Percentiles rank a stretch among this genome's conserved stretches.
Conservation (phyloP, 495 filamentous ascomycete species). For the Daldinia childiae region DNA sequence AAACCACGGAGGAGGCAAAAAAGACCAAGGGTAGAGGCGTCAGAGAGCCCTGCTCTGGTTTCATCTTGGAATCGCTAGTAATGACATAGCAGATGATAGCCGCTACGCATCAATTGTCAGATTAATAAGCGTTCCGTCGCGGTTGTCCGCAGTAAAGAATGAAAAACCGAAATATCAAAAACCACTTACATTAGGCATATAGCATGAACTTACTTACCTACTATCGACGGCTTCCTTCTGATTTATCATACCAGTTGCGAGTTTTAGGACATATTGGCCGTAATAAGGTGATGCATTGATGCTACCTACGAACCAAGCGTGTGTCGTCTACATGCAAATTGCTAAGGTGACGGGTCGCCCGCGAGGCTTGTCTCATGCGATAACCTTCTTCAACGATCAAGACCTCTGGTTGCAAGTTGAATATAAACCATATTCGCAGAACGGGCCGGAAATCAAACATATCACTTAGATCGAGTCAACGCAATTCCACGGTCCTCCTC, state of each 20-base stretch:
- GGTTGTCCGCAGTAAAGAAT: background rate
- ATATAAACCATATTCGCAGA: background rate
- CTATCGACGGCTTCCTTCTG: background rate
- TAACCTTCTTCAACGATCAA: background rate
- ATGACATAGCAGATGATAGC: slow-evolving; percentile 62
- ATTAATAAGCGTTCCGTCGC: slow-evolving; percentile 56
- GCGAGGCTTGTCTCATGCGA: background rate
- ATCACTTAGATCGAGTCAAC: slow-evolving; percentile 26
- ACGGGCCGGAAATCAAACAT: background rate
- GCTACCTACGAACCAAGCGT: slow-evolving; percentile 22
- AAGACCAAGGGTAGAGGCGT: slow-evolving; percentile 56
- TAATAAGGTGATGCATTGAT: slow-evolving; percentile 28
- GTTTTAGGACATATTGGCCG: background rate
- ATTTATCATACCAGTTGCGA: slow-evolving; percentile 4
- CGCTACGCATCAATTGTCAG: slow-evolving; percentile 65
- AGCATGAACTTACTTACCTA: slow-evolving; percentile 17
- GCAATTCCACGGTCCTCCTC: slow-evolving; percentile 13
- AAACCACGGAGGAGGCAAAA: slow-evolving; percentile 50
- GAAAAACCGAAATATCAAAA: slow-evolving; percentile 6
- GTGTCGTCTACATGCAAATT: background rate
- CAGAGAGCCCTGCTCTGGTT: slow-evolving; percentile 67
- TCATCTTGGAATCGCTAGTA: slow-evolving; percentile 64
- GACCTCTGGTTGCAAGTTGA: background rate
- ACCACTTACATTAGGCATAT: slow-evolving; percentile 27
- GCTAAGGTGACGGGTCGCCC: background rate